Base-by-base conservation (phyloP, 768 basidiomycete genomes). In the Hericium coralloides region DNA sequence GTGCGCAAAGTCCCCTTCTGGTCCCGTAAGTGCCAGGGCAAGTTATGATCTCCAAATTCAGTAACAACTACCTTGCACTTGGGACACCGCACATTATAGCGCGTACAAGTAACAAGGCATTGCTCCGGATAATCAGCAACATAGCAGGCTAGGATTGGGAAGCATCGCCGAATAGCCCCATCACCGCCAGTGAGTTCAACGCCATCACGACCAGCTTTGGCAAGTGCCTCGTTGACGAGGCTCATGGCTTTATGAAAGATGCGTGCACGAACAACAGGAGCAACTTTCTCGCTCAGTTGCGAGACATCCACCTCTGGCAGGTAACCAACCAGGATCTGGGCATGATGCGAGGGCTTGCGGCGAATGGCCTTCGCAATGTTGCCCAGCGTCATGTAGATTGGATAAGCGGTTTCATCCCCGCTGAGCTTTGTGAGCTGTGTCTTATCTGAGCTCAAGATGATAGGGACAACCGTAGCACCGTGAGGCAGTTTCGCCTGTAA, bases 331-430 rank as follows among this genome's bases (percentile, higher is more conserved):
- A 70, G 61, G 1, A 69, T 39, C 2, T 55, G 57, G 0, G 65
- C 66, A 8, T 50, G 56, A 9, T 47, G 7, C 1, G 57, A 63
- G 0, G 63, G 58, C 43, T 65, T 23, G 5, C 61, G 55, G 3
- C 65, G 62, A 12, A 65, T 56, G 12, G 20, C 55, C 50, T 66
- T 68, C 7, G 52, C 25, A 15, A 67, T 62, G 48, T 66, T 68
- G 2, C 66, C 69, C 20, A 70, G 59, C 0, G 67, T 65, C 0
- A 72, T 25, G 50, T 71, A 72, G 7, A 72, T 62, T 3, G 71
- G 69, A 53, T 64, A 68, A 17, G 67, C 68, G 2, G 38, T 20
- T 25, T 65, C 49, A 20, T 64, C 51, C 2, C 66, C 66, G 5
- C 52, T 51, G 55, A 65, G 63, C 52, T 52, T 50, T 2, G 63